phyloP scores from a whole-genome alignment of 2,329 filamentous ascomycete species.

The Hypocrella siamensis region DNA sequence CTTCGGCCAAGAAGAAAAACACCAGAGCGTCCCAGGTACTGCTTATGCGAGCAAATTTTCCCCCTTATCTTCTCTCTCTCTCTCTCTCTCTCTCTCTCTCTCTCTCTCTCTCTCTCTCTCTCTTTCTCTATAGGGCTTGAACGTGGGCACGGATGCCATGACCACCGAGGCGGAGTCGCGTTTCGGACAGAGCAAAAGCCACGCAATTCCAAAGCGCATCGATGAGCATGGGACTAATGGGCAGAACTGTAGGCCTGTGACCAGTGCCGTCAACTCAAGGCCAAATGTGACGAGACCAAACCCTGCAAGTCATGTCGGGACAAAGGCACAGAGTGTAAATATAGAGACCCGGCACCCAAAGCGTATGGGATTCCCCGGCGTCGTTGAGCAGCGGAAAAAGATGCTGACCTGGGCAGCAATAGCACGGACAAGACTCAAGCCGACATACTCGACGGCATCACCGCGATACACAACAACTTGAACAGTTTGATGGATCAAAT shows the following conservation, averaged over 20 bases:
- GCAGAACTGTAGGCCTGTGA: conserved; percentile 60
- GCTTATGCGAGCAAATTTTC: background rate
- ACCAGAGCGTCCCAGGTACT: conserved; percentile 47
- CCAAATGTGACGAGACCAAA: conserved; percentile 78
- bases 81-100: background rate
- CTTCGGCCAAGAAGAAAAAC: conserved; percentile 40
- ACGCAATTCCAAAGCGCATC: no score
- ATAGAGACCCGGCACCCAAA: conserved; percentile 79
- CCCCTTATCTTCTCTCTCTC: background rate
- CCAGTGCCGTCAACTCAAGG: conserved; percentile 72
- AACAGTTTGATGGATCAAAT: conserved; percentile 20
- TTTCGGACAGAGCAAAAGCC: no score
- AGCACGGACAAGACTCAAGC: conserved; percentile 44
- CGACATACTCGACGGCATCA: conserved; percentile 43
- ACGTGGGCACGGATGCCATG: no score
- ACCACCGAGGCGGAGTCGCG: no score
- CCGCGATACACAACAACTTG: conserved; percentile 22
- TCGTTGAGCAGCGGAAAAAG: background rate
- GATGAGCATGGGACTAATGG: background rate
- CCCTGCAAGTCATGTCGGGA: conserved; percentile 81
- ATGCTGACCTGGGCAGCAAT: conserved; percentile 5
- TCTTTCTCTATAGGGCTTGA: no score
- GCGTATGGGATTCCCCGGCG: conserved; percentile 39
- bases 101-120: no score
- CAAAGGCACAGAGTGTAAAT: conserved; percentile 69